Percentiles rank a stretch among this genome's conserved stretches.
Conservation (phyloP, 1,284 basidiomycete genomes). For the Fomitopsis palustris region DNA sequence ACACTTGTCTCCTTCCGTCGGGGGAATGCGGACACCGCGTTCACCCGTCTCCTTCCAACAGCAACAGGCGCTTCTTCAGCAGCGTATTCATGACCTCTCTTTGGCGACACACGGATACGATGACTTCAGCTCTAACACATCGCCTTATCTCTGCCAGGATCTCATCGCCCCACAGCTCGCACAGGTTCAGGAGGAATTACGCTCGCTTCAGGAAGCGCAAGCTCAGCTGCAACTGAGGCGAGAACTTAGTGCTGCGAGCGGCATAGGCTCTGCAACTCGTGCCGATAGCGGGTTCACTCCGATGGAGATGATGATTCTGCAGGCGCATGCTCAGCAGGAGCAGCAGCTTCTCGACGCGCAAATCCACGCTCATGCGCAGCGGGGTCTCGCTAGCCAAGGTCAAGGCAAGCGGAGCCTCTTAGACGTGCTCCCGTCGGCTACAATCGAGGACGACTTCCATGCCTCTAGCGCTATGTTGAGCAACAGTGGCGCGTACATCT, state of each 20-base stretch:
- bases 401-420: neutral
- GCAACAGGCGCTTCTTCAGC: constrained; percentile 4
- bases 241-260: constrained; percentile 11
- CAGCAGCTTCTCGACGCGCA: constrained; percentile 16
- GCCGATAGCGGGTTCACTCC: constrained; percentile 56
- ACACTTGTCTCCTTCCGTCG: neutral
- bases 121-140: constrained; percentile 10
- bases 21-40: neutral
- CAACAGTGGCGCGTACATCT: neutral
- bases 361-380: neutral
- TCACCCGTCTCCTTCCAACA: constrained; percentile 1
- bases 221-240: constrained; percentile 15
- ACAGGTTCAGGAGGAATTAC: constrained; percentile 1
- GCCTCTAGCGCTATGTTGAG: neutral
- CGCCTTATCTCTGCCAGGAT: constrained; percentile 6
- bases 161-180: neutral
- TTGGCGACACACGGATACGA: neutral
- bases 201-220: neutral
- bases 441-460: neutral
- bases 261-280: constrained; percentile 9
- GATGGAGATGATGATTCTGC: constrained; percentile 63
- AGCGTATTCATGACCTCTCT: constrained; percentile 4
- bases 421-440: neutral
- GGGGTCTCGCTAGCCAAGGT: neutral
- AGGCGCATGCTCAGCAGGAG: constrained; percentile 43